A percentile compares a stretch with the other conserved stretches of the same genome.
Conservation (phyloP, 2,329 filamentous ascomycete species). For the Tolypocladium inflatum region DNA sequence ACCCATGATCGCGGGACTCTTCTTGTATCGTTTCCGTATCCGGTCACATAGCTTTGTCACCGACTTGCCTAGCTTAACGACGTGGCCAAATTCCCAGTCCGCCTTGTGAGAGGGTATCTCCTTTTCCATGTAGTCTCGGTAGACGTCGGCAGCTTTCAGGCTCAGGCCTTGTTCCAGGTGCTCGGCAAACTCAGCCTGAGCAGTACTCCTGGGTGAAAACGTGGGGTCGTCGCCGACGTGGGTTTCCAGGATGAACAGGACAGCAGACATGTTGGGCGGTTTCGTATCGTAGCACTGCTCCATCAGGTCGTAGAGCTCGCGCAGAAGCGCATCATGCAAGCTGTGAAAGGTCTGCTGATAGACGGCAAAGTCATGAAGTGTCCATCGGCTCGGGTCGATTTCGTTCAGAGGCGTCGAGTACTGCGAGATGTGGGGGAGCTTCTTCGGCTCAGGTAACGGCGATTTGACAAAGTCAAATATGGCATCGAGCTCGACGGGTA, state of each 20-base stretch:
- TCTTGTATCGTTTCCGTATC: conserved; percentile 86
- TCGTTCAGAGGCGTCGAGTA: conserved; percentile 41
- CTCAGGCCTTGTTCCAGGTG: conserved; percentile 65
- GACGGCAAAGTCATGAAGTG: conserved; percentile 54
- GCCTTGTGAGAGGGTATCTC: conserved; percentile 72
- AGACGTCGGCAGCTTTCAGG: conserved; percentile 67
- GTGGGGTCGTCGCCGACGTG: conserved; percentile 72
- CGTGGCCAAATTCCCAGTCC: conserved; percentile 83
- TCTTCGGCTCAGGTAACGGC: conserved; percentile 55
- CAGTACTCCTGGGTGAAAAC: conserved; percentile 62
- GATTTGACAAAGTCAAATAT: conserved; percentile 77
- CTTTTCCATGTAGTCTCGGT: conserved; percentile 67
- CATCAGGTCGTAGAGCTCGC: conserved; percentile 81
- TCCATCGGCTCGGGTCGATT: conserved; percentile 56
- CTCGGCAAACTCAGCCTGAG: conserved; percentile 61
- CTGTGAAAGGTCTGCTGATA: conserved; percentile 68
- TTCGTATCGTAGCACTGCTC: conserved; percentile 87
- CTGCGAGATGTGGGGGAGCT: conserved; percentile 45
- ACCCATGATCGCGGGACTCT: conserved; percentile 80
- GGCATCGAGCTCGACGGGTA: conserved; percentile 70
- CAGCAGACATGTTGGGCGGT: conserved; percentile 66
- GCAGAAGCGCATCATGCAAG: conserved; percentile 72
- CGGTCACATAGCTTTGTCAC: conserved; percentile 79
- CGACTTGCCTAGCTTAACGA: conserved; percentile 78
- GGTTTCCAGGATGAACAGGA: conserved; percentile 71